Conservation (phyloP, 768 basidiomycete genomes). For the Agaricus subrufescens region DNA sequence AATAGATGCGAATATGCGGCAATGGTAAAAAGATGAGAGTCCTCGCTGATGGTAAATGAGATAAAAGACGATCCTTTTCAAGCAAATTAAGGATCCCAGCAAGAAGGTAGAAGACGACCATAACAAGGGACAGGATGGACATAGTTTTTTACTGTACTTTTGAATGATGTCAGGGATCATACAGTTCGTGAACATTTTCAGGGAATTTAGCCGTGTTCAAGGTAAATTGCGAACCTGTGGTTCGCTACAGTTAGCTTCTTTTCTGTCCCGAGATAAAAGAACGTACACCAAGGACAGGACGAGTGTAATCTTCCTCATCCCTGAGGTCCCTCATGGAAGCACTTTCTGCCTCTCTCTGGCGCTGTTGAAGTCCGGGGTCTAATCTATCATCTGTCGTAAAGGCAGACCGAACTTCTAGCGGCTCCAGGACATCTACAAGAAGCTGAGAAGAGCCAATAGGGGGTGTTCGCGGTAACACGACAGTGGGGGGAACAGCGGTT, state of each 20-base stretch:
- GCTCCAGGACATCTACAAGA: conserved; percentile 1
- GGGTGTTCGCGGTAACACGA: conserved; percentile 25
- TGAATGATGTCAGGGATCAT: not conserved
- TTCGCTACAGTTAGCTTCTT: not conserved
- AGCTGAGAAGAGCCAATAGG: conserved; percentile 14
- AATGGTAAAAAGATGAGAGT: not conserved
- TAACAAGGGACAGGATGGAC: not conserved
- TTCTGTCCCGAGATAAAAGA: not conserved
- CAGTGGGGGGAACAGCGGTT: conserved; percentile 16
- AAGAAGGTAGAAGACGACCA: not conserved
- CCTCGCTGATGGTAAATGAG: too few relatives aligned
- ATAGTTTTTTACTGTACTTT: not conserved
- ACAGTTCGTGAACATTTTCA: not conserved
- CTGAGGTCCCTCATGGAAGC: conserved; percentile 27
- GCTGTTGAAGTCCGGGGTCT: conserved; percentile 38
- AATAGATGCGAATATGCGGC: not conserved
- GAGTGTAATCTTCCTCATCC: conserved; percentile 55
- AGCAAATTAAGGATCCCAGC: not conserved
- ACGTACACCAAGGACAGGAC: conserved; percentile 51
- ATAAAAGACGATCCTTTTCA: not conserved
- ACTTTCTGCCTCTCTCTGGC: conserved; percentile 25
- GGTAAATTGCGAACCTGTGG: conserved; percentile 53
- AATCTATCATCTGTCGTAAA: conserved; percentile 38
- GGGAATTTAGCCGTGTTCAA: conserved; percentile 19
- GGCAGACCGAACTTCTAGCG: conserved; percentile 24